phyloP scores from a whole-genome alignment of 2,329 filamentous ascomycete species.

The Xylariomycetidae sp. region DNA sequence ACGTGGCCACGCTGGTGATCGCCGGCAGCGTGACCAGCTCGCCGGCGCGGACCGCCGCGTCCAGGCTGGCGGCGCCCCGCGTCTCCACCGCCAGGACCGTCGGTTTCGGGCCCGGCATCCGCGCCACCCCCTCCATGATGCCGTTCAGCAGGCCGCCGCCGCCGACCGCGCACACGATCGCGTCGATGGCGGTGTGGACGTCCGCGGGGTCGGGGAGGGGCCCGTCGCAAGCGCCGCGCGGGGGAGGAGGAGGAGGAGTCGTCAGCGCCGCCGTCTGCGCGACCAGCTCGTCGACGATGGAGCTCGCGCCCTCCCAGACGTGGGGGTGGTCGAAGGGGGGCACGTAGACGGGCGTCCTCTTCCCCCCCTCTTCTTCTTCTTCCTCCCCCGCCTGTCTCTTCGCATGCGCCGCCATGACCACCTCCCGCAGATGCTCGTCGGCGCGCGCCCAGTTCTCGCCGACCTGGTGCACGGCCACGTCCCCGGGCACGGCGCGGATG shows the following conservation, averaged over 20 bases:
- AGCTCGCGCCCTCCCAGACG: constrained; percentile 61
- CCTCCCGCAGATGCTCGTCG: constrained; percentile 57
- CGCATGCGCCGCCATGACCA: constrained; percentile 41
- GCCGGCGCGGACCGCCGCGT: constrained; percentile 51
- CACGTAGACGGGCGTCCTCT: constrained; percentile 61
- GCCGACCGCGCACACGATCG: constrained; percentile 70
- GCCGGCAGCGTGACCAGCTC: constrained; percentile 56
- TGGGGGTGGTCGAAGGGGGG: constrained; percentile 64
- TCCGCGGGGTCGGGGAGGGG: constrained; percentile 13
- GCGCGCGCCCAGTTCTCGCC: constrained; percentile 66
- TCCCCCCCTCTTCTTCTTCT: too few relatives aligned
- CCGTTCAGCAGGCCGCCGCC: constrained; percentile 77
- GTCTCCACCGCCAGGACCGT: constrained; percentile 72
- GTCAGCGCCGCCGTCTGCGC: constrained; percentile 33
- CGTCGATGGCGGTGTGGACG: constrained; percentile 49
- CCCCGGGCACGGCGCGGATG: constrained; percentile 60
- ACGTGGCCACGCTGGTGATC: constrained; percentile 72
- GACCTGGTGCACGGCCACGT: constrained; percentile 61
- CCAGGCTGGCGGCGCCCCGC: constrained; percentile 62
- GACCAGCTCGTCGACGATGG: constrained; percentile 47
- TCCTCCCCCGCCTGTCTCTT: too few relatives aligned
- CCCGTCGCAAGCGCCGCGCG: too few relatives aligned
- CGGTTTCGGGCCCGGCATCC: constrained; percentile 27
- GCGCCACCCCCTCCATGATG: constrained; percentile 62
- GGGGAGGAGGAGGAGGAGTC: too few relatives aligned